Conservation (phyloP, 257 asterid species). For the Nyctanthes arbortristis region DNA sequence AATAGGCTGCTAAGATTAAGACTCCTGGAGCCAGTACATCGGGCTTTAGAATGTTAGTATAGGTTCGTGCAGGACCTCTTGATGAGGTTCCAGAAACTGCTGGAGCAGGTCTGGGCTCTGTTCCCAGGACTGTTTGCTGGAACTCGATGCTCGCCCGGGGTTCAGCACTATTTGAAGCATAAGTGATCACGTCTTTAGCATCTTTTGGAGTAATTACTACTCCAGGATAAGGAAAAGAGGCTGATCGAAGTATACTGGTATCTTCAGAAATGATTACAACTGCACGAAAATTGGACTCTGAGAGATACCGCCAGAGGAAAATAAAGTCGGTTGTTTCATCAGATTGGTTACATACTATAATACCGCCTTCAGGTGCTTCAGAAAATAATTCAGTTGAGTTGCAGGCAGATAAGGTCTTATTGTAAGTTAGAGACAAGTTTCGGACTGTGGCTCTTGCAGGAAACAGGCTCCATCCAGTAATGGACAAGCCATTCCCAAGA, state of each 20-base stretch:
- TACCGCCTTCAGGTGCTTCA: constrained; percentile 4
- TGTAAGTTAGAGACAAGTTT: constrained; percentile 9
- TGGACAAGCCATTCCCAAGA: constrained; percentile 3
- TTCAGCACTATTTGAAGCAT: neutral
- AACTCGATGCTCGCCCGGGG: constrained; percentile 20
- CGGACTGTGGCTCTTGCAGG: constrained; percentile 1
- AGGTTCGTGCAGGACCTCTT: constrained; percentile 18
- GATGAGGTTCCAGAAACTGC: neutral
- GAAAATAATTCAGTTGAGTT: neutral
- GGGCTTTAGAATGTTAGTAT: neutral
- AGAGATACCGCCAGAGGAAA: neutral
- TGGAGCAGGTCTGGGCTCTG: constrained; percentile 2
- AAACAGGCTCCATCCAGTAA: constrained; percentile 7
- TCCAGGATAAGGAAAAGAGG: constrained; percentile 7
- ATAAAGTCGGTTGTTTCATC: neutral
- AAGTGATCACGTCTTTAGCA: constrained; percentile 4
- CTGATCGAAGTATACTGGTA: neutral
- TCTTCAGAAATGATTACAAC: constrained; percentile 2
- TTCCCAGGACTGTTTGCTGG: constrained; percentile 9
- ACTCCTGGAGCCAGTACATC: constrained; percentile 20
- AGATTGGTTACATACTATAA: constrained; percentile 9
- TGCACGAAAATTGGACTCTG: neutral
- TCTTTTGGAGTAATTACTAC: constrained; percentile 1
- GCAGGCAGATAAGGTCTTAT: constrained; percentile 15
- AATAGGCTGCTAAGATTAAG: constrained; percentile 8